Evolutionary conservation across 2,329 filamentous ascomycete species (phyloP).

Genomic region (Fusarium acutatum): DNA sequence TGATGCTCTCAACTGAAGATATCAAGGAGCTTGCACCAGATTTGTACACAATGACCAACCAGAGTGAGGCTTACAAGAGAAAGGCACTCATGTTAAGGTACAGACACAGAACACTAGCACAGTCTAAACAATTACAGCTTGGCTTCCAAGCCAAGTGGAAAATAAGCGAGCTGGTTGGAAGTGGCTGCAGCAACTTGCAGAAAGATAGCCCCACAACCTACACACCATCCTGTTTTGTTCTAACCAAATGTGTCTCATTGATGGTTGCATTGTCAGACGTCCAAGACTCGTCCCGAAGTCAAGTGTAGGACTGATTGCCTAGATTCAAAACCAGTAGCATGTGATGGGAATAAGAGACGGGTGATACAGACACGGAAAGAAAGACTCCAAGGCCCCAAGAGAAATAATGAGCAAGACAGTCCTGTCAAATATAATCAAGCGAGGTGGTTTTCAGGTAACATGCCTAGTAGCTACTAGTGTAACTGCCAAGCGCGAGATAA

Average conservation of each 20-base stretch:
- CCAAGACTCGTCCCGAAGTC: constrained; percentile 27
- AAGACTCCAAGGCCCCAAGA: neutral
- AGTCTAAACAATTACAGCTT: constrained; percentile 20
- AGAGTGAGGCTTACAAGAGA: constrained; percentile 1
- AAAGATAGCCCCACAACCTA: constrained; percentile 18
- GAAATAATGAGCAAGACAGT: neutral
- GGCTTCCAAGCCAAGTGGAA: constrained; percentile 27
- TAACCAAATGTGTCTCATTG: constrained; percentile 30
- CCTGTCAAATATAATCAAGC: neutral
- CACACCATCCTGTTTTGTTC: constrained; percentile 25
- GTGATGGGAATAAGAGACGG: constrained; percentile 17
- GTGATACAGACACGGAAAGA: neutral
- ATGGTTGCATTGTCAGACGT: constrained; percentile 40
- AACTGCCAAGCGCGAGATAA: constrained; percentile 5
- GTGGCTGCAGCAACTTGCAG: constrained; percentile 36
- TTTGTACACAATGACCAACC: neutral
- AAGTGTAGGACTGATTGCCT: constrained; percentile 28
- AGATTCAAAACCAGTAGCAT: constrained; percentile 18
- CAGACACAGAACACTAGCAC: constrained; percentile 4
- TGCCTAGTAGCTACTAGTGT: neutral
- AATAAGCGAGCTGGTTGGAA: constrained; percentile 30
- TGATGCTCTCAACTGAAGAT: constrained; percentile 6
- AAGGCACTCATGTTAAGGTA: constrained; percentile 20
- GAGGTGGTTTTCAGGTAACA: neutral
- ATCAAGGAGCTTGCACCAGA: constrained; percentile 35